Evolutionary conservation across 192 early-diverging fungal genomes (phyloP).

Genomic region (Phycomyces nitens): DNA sequence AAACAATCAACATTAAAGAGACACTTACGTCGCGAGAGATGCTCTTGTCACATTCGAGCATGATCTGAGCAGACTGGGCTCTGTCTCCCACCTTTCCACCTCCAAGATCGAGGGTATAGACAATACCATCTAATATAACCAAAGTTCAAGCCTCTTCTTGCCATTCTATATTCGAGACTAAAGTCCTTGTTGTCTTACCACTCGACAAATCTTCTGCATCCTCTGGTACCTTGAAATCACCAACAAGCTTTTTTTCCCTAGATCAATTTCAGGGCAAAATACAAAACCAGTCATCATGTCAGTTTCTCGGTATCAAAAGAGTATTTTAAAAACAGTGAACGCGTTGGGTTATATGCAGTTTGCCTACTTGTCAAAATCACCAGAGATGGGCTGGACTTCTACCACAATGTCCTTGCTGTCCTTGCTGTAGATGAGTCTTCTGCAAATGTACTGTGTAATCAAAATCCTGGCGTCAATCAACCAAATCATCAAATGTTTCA

Average conservation of each 20-base stretch:
- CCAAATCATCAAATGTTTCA: neutral
- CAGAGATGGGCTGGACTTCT: slow-evolving; percentile 17
- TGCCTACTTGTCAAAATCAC: slow-evolving; percentile 10
- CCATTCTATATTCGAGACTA: too few species aligned
- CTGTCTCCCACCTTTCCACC: slow-evolving; percentile 19
- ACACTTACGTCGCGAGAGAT: slow-evolving; percentile 21
- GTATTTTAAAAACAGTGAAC: too few species aligned
- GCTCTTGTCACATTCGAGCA: slow-evolving; percentile 29
- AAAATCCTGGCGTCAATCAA: neutral
- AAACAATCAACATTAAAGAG: too few species aligned
- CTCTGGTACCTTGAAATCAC: neutral
- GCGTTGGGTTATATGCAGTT: neutral
- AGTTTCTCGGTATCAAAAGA: too few species aligned
- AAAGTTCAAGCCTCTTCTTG: neutral
- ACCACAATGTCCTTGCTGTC: slow-evolving; percentile 9
- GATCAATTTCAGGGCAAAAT: neutral
- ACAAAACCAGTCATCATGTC: neutral
- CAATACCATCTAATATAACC: slow-evolving; percentile 20
- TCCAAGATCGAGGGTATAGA: slow-evolving; percentile 22
- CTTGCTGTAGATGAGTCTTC: slow-evolving; percentile 13
- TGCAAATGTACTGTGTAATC: slow-evolving; percentile 12
- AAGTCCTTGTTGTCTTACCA: too few species aligned
- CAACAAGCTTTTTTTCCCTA: neutral
- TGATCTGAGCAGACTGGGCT: slow-evolving; percentile 27
- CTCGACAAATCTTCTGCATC: neutral